Conservation (phyloP, 2,329 filamentous ascomycete genomes). For the Neurospora sp. region DNA sequence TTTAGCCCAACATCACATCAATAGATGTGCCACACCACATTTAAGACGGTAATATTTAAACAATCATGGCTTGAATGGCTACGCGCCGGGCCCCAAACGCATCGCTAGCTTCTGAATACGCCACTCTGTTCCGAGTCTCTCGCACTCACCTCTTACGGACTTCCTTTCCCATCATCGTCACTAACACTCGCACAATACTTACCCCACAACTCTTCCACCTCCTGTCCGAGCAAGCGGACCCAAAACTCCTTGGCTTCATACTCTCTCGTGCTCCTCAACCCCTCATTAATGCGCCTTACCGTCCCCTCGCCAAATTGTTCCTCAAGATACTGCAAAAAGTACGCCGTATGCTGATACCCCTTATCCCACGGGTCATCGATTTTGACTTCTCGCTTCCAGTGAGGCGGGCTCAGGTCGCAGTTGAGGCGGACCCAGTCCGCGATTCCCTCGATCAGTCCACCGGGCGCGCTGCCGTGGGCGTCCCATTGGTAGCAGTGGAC, state of each 20-base stretch:
- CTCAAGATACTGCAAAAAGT: conserved; percentile 84
- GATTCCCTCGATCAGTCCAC: conserved; percentile 80
- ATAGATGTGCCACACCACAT: not conserved
- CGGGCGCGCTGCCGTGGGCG: conserved; percentile 49
- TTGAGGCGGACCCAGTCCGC: conserved; percentile 86
- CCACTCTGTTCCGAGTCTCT: not conserved
- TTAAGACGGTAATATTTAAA: not conserved
- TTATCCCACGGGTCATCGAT: conserved; percentile 55
- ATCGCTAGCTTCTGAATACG: not conserved
- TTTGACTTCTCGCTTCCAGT: conserved; percentile 55
- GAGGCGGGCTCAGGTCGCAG: conserved; percentile 63
- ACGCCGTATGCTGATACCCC: conserved; percentile 85
- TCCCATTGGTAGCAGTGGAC: conserved; percentile 92
- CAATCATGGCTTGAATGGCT: not conserved
- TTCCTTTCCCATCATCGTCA: not conserved
- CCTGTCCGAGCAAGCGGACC: conserved; percentile 55
- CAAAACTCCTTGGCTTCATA: conserved; percentile 61
- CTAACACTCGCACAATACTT: conserved; percentile 47
- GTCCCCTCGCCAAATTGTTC: conserved; percentile 48
- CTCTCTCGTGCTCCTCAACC: conserved; percentile 43
- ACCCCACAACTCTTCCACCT: conserved; percentile 62
- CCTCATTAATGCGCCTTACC: conserved; percentile 56
- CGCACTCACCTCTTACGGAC: not conserved
- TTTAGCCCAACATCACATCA: not conserved
- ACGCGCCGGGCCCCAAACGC: not conserved